These are phyloP conservation scores for Kwoniella sp. DNA, from an alignment of 768 basidiomycete genomes.

Conservation along the genomic window DNA sequence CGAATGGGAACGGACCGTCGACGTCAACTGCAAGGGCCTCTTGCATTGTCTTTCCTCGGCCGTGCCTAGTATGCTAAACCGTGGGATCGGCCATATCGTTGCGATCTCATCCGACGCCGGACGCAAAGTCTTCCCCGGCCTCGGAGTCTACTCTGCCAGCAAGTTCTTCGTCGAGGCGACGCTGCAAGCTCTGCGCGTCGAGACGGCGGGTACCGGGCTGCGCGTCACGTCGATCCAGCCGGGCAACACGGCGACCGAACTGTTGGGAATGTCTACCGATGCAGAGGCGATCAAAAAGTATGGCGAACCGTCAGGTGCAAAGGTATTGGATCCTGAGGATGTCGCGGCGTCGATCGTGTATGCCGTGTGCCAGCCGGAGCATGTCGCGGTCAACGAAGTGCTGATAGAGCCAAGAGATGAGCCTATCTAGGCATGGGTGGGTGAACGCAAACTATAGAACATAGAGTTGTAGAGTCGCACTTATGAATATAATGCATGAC, in stretches of 20 bases:
- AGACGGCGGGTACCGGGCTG: conserved; percentile 23
- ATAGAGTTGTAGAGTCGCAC: not conserved
- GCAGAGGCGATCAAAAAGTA: conserved; percentile 24
- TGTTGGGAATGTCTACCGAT: conserved; percentile 29
- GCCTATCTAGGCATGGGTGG: conserved; percentile 14
- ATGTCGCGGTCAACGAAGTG: conserved; percentile 28
- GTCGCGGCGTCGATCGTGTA: conserved; percentile 25
- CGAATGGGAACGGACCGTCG: conserved; percentile 63
- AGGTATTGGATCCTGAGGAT: conserved; percentile 26
- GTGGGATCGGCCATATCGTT: conserved; percentile 25
- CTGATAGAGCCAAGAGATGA: conserved; percentile 29
- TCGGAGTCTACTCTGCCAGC: conserved; percentile 29
- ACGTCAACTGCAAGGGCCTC: conserved; percentile 66
- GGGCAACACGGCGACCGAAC: conserved; percentile 28
- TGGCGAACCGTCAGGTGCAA: conserved; percentile 22
- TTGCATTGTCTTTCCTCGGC: conserved; percentile 46
- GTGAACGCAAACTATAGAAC: conserved; percentile 2
- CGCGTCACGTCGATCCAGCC: conserved; percentile 28
- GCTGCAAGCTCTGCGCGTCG: conserved; percentile 24
- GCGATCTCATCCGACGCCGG: conserved; percentile 27
- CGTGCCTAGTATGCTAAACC: conserved; percentile 21
- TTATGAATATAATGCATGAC: not conserved
- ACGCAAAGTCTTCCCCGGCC: conserved; percentile 23
- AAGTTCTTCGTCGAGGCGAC: conserved; percentile 29
- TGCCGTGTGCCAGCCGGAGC: conserved; percentile 24